Percentiles rank a stretch among this genome's conserved stretches.
Conservation (phyloP, 1,139 yeast genomes). For the Geotrichum europaeum region DNA sequence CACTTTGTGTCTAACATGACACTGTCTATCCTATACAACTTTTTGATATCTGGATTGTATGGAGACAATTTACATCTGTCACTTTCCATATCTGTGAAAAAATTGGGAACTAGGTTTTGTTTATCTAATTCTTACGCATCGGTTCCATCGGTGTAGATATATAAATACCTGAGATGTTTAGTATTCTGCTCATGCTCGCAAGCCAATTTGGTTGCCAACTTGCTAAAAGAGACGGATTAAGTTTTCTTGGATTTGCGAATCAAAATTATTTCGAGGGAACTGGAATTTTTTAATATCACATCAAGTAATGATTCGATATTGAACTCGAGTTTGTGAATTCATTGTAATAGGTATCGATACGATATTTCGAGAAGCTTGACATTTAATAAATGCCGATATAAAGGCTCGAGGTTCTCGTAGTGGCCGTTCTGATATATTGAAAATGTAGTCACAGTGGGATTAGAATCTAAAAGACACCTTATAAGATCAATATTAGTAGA, state of each 20-base stretch:
- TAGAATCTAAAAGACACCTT: background rate
- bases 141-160: background rate
- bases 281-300: no score
- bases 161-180: background rate
- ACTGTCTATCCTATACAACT: background rate
- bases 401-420: background rate
- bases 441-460: background rate
- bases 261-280: background rate
- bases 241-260: background rate
- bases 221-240: background rate
- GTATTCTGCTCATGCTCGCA: background rate
- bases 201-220: background rate
- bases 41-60: background rate
- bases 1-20: background rate
- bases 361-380: background rate
- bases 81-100: background rate
- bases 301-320: no score
- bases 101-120: background rate
- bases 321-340: no score
- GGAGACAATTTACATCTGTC: background rate
- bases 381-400: background rate
- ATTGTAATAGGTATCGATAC: no score
- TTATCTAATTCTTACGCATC: background rate
- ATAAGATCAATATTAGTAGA: background rate
- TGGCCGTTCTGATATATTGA: background rate